Percentiles rank a stretch among this genome's conserved stretches.
Conservation (phyloP, 352 stramenopile genomes). For the Phytopythium montanum region DNA sequence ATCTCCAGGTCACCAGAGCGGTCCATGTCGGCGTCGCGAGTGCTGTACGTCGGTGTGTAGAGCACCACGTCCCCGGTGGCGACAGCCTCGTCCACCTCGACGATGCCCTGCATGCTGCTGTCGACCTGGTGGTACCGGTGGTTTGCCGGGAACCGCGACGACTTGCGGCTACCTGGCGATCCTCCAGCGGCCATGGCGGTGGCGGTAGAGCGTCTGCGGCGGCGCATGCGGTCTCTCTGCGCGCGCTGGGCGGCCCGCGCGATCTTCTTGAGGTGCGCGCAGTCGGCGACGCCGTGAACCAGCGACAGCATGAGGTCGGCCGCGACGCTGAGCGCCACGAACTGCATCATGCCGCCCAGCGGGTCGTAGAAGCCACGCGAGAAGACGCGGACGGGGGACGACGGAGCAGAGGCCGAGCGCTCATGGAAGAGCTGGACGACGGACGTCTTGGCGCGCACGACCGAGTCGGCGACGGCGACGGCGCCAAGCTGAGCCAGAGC, state of each 20-base stretch:
- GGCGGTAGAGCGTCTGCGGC: constrained; percentile 18
- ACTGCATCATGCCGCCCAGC: constrained; percentile 44
- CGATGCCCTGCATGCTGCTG: constrained; percentile 28
- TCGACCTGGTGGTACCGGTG: background rate
- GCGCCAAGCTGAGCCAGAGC: constrained; percentile 32
- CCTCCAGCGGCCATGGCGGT: constrained; percentile 9
- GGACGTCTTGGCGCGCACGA: constrained; percentile 41
- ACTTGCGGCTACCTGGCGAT: constrained; percentile 8
- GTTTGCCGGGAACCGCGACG: background rate
- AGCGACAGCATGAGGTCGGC: constrained; percentile 39
- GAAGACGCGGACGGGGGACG: constrained; percentile 49
- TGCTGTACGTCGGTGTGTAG: constrained; percentile 3
- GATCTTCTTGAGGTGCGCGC: constrained; percentile 60
- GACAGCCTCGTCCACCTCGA: constrained; percentile 18
- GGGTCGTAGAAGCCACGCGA: constrained; percentile 55
- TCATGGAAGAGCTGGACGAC: constrained; percentile 51
- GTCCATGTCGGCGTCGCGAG: constrained; percentile 5
- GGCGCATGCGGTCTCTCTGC: constrained; percentile 5
- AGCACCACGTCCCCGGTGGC: background rate
- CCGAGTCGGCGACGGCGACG: constrained; percentile 22
- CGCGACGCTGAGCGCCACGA: constrained; percentile 35
- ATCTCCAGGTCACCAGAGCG: constrained; percentile 4
- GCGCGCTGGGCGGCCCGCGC: constrained; percentile 42
- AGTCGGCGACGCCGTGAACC: constrained; percentile 35
- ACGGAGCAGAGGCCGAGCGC: constrained; percentile 8